A percentile compares a stretch with the other conserved stretches of the same genome.
Evolutionary conservation across 192 early-diverging fungal genomes (phyloP).

Genomic region (Endogone sp.): DNA sequence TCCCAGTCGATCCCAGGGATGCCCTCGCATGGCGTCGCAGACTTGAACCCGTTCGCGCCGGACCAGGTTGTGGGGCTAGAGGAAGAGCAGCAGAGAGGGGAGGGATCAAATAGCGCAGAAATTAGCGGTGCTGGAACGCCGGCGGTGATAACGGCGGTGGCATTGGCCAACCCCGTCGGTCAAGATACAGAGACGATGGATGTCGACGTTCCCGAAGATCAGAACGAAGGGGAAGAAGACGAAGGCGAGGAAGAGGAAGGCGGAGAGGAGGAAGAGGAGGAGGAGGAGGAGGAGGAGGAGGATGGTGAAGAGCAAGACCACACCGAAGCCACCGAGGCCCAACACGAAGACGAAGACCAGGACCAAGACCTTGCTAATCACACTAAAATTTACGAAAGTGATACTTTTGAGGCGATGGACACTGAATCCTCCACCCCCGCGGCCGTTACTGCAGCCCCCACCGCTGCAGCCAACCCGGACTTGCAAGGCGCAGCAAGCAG

Average conservation of each 20-base stretch:
- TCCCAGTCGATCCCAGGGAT: conserved; percentile 16
- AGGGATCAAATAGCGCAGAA: no score
- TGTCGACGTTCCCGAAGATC: neutral
- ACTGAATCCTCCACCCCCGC: neutral
- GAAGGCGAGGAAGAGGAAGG: neutral
- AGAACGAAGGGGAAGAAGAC: neutral
- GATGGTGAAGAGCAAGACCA: neutral
- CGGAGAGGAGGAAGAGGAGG: neutral
- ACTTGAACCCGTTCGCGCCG: neutral
- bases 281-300: neutral
- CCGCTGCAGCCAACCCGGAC: neutral
- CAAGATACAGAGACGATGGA: neutral
- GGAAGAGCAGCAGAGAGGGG: no score
- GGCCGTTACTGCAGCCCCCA: neutral
- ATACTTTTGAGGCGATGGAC: neutral
- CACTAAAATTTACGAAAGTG: neutral
- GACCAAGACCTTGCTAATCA: neutral
- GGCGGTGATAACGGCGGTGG: no score
- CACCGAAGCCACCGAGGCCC: no score
- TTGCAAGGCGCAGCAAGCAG: neutral
- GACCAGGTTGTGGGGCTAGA: no score
- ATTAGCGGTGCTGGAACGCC: no score
- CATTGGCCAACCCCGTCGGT: neutral
- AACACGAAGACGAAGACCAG: neutral
- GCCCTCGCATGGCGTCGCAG: neutral